Evolutionary conservation across 2,329 filamentous ascomycete genomes (phyloP).

Genomic region (Fusarium decemcellulare): DNA sequence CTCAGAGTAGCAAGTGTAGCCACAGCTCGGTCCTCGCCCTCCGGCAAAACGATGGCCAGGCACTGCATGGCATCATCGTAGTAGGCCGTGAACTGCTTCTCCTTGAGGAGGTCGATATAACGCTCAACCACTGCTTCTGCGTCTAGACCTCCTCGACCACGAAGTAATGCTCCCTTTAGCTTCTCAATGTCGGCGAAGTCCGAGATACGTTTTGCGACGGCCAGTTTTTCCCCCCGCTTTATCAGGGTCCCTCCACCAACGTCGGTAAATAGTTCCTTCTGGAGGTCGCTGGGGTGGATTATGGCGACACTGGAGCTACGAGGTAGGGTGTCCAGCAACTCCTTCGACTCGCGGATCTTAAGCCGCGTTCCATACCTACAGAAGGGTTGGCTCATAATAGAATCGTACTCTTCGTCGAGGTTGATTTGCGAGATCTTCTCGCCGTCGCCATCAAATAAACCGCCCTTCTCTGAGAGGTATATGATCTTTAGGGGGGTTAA

Average conservation of each 20-base stretch:
- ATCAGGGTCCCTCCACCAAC: slow-evolving; percentile 95
- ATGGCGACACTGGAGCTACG: slow-evolving; percentile 96
- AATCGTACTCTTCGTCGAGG: slow-evolving; percentile 86
- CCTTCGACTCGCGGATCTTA: slow-evolving; percentile 99
- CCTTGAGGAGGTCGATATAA: slow-evolving; percentile 84
- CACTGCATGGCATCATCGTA: slow-evolving; percentile 96
- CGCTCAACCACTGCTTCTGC: slow-evolving; percentile 87
- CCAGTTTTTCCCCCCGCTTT: slow-evolving; percentile 89
- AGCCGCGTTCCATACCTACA: slow-evolving; percentile 81
- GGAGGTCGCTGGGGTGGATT: slow-evolving; percentile 94
- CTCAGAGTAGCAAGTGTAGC: slow-evolving; percentile 91
- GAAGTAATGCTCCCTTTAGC: slow-evolving; percentile 85
- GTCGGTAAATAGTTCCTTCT: slow-evolving; percentile 97
- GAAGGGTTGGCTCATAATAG: no score
- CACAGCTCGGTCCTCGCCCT: slow-evolving; percentile 74
- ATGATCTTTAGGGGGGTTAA: slow-evolving; percentile 85
- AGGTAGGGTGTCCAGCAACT: slow-evolving; percentile 88
- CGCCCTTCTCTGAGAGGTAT: slow-evolving; percentile 98
- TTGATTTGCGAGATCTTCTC: slow-evolving; percentile 98
- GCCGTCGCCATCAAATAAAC: slow-evolving; percentile 91
- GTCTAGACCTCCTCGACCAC: slow-evolving; percentile 86
- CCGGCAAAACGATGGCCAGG: slow-evolving; percentile 88
- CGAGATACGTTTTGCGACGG: no score
- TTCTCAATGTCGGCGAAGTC: slow-evolving; percentile 79
- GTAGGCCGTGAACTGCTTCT: slow-evolving; percentile 90